phyloP scores from a whole-genome alignment of 169 alveolate species.

The Perkinsus chesapeaki region DNA sequence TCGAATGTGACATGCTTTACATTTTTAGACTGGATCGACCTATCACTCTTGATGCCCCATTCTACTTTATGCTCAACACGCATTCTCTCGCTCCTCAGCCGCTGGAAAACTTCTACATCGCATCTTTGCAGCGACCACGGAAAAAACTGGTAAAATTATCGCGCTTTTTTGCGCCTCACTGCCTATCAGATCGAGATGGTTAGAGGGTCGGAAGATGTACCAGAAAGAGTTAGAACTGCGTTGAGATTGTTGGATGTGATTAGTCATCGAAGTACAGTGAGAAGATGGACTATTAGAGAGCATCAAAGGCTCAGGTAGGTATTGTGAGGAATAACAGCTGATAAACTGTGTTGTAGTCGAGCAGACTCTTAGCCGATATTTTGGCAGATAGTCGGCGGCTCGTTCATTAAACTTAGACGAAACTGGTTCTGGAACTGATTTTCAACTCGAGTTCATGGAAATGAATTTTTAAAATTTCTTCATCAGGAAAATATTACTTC shows the following conservation, averaged over 20 bases:
- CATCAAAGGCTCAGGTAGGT: background rate
- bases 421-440: too few relatives aligned
- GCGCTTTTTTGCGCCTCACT: background rate
- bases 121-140: background rate
- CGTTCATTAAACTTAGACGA: too few relatives aligned
- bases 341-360: too few relatives aligned
- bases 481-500: too few relatives aligned
- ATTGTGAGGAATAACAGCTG: too few relatives aligned
- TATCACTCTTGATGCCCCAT: background rate
- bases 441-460: too few relatives aligned
- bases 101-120: background rate
- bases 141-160: background rate
- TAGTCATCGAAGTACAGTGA: background rate
- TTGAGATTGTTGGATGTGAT: background rate
- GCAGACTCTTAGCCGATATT: too few relatives aligned
- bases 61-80: background rate
- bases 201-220: background rate
- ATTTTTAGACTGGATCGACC: background rate
- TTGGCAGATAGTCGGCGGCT: too few relatives aligned
- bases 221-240: background rate
- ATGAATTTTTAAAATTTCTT: too few relatives aligned
- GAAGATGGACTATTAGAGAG: background rate
- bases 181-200: background rate
- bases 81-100: background rate
- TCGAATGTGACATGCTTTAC: background rate